Evolutionary conservation across 2,329 filamentous ascomycete genomes (phyloP).

Genomic region (Tolypocladium paradoxum): DNA sequence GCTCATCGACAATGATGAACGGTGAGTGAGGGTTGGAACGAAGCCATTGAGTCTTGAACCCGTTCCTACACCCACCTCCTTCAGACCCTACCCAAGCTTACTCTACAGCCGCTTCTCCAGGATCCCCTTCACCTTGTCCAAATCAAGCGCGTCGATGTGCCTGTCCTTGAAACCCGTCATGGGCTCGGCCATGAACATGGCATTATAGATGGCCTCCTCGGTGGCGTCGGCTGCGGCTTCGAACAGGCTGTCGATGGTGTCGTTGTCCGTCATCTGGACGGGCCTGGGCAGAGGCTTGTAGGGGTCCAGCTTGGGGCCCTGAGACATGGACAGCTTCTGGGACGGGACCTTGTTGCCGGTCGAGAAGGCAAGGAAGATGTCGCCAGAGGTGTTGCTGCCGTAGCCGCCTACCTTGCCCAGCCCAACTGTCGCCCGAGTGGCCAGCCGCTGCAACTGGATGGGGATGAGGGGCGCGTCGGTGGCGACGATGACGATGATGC

Average conservation of each 20-base stretch:
- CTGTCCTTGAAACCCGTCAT: conserved; percentile 42
- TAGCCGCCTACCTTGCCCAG: conserved; percentile 49
- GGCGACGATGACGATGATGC: conserved; percentile 22
- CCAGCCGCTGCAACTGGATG: conserved; percentile 32
- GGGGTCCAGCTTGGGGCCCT: conserved; percentile 27
- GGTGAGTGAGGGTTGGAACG: background rate
- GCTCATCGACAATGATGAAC: background rate
- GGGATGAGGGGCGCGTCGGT: conserved; percentile 21
- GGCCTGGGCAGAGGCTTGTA: conserved; percentile 23
- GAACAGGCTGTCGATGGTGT: conserved; percentile 50
- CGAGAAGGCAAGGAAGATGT: conserved; percentile 58
- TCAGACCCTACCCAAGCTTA: background rate
- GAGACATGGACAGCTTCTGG: conserved; percentile 16
- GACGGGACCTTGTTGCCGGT: conserved; percentile 40
- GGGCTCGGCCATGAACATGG: conserved; percentile 48
- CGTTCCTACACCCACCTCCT: background rate
- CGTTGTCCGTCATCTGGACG: conserved; percentile 35
- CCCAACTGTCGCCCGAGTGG: conserved; percentile 51
- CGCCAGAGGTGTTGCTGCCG: conserved; percentile 51
- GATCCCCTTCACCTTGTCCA: conserved; percentile 34
- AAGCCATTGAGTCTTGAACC: background rate
- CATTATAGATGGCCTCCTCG: conserved; percentile 57
- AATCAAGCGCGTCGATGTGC: conserved; percentile 37
- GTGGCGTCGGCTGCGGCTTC: conserved; percentile 51
- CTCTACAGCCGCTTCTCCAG: conserved; percentile 26